These are phyloP conservation scores for Naganishia albida DNA, from an alignment of 1,284 basidiomycete species.

Conservation along the genomic window DNA sequence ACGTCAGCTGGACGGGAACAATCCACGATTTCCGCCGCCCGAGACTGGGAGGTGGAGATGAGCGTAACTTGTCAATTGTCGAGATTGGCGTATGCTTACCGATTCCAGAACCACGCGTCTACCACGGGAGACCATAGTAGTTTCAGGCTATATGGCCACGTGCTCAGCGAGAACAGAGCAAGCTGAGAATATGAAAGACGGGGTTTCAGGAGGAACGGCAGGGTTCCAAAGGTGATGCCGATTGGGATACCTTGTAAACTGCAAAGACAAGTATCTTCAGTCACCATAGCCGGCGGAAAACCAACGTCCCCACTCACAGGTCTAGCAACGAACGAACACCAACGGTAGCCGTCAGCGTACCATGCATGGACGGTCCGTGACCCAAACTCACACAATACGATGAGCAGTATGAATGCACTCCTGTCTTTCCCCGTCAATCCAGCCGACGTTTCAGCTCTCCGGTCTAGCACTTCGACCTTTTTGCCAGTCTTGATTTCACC, in stretches of 20 bases:
- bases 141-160: constrained; percentile 97
- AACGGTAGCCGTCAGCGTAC: not conserved
- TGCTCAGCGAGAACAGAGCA: constrained; percentile 88
- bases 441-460: constrained; percentile 20
- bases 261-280: constrained; percentile 29
- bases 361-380: too few relatives aligned
- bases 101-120: constrained; percentile 81
- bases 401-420: constrained; percentile 79
- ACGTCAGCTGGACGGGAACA: constrained; percentile 90
- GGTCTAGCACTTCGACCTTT: constrained; percentile 16
- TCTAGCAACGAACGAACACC: constrained; percentile 30
- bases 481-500: constrained; percentile 8
- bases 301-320: constrained; percentile 36
- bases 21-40: constrained; percentile 98
- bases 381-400: constrained; percentile 75
- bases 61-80: not conserved
- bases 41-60: constrained; percentile 38
- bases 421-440: constrained; percentile 61
- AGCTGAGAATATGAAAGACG: constrained; percentile 96
- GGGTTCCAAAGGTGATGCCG: constrained; percentile 71
- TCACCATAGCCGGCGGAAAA: constrained; percentile 7
- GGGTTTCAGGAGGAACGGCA: constrained; percentile 93
- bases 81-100: constrained; percentile 52
- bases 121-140: constrained; percentile 97
- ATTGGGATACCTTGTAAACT: constrained; percentile 97